These are phyloP conservation scores for Zygosaccharomyces lentus DNA, from an alignment of 805 yeast species.

Conservation along the genomic window DNA sequence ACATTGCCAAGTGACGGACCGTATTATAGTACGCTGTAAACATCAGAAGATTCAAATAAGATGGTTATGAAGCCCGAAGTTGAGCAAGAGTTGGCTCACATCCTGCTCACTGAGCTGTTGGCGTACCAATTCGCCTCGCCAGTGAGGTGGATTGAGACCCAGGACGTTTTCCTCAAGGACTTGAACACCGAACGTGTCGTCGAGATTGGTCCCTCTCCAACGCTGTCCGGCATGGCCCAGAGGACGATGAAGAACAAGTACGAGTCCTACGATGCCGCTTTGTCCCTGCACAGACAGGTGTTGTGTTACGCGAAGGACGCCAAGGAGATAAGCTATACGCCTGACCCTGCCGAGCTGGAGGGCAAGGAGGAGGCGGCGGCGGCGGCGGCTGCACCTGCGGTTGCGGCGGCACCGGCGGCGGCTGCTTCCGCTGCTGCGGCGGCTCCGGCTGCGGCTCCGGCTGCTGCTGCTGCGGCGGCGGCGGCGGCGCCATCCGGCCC, in stretches of 20 bases:
- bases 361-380: constrained; percentile 30
- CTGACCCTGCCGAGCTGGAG: constrained; percentile 55
- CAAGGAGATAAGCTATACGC: constrained; percentile 92
- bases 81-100: constrained; percentile 96
- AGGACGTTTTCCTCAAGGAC: constrained; percentile 92
- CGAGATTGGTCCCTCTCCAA: constrained; percentile 98
- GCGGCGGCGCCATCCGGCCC: constrained; percentile 66
- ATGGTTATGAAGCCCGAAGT: constrained; percentile 70
- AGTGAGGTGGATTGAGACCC: constrained; percentile 99
- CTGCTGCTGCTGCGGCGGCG: constrained; percentile 52
- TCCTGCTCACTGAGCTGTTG: constrained; percentile 86
- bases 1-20: not conserved
- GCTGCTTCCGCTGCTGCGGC: constrained; percentile 56
- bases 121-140: constrained; percentile 99
- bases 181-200: constrained; percentile 95
- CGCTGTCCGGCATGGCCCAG: constrained; percentile 97
- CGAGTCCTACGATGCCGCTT: constrained; percentile 96
- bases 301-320: constrained; percentile 94
- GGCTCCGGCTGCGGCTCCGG: constrained; percentile 53
- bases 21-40: too few species aligned
- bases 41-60: not conserved
- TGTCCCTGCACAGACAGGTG: constrained; percentile 81
- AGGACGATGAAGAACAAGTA: constrained; percentile 90
- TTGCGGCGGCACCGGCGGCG: constrained; percentile 40
- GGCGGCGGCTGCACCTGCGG: constrained; percentile 27